These are phyloP conservation scores for Malus asiatica DNA, from an alignment of 306 rosid genomes.

Conservation along the genomic window DNA sequence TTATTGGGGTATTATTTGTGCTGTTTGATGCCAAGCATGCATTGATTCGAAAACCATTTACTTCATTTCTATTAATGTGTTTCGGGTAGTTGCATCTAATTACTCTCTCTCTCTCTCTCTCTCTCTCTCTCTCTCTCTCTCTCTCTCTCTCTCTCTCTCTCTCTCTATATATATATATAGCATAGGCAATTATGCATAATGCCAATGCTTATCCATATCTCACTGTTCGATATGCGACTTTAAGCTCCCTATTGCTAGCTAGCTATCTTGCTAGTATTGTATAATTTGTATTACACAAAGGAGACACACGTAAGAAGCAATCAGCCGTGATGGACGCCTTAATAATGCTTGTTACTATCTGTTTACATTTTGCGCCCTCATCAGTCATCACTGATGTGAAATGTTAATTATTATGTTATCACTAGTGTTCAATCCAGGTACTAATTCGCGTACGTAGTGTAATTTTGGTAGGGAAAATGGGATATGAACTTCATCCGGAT, in stretches of 20 bases:
- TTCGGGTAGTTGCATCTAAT: neutral
- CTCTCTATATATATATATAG: no score
- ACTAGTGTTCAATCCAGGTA: neutral
- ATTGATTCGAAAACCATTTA: neutral
- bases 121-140: no score
- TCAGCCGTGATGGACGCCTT: neutral
- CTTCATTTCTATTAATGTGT: neutral
- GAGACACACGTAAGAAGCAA: neutral
- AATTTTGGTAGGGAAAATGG: no score
- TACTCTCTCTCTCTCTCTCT: no score
- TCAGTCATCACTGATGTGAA: neutral
- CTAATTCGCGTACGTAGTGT: neutral
- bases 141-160: no score
- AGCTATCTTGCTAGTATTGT: neutral
- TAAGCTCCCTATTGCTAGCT: neutral
- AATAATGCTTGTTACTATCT: neutral
- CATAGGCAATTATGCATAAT: neutral
- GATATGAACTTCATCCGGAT: no score
- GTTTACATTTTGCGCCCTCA: neutral
- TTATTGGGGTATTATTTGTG: neutral
- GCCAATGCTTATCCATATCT: neutral
- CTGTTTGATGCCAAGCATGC: neutral
- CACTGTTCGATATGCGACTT: neutral
- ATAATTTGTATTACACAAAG: neutral
- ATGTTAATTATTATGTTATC: neutral